phyloP scores from a whole-genome alignment of 345 rosid genomes.

The Hypericum perforatum region DNA sequence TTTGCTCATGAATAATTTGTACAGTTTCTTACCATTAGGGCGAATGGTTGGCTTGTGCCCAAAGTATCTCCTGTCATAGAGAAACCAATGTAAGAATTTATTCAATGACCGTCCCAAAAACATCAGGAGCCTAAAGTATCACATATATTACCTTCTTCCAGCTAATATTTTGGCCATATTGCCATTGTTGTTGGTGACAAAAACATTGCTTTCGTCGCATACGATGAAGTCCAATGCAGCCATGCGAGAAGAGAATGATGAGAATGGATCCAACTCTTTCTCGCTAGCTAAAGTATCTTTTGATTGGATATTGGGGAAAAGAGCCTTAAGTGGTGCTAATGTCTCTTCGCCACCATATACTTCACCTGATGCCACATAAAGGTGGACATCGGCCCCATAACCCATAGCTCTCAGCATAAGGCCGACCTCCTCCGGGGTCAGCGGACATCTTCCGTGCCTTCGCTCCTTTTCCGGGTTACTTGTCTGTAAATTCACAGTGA shows the following conservation, averaged over 20 bases:
- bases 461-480: slow-evolving; percentile 74
- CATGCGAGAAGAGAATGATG: slow-evolving; percentile 76
- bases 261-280: slow-evolving; percentile 61
- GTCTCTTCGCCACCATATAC: slow-evolving; percentile 84
- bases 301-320: slow-evolving; percentile 78
- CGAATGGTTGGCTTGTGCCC: slow-evolving; percentile 88
- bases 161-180: slow-evolving; percentile 96
- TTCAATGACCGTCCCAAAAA: background rate
- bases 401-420: slow-evolving; percentile 86
- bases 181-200: slow-evolving; percentile 89
- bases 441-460: slow-evolving; percentile 77
- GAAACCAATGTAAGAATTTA: background rate
- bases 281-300: slow-evolving; percentile 68
- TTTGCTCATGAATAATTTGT: slow-evolving; percentile 48
- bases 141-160: slow-evolving; percentile 57
- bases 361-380: slow-evolving; percentile 89
- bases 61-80: slow-evolving; percentile 60
- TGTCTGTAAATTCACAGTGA: slow-evolving; percentile 29
- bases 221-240: slow-evolving; percentile 93
- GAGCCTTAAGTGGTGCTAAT: slow-evolving; percentile 61
- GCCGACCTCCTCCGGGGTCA: slow-evolving; percentile 88
- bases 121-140: too few species aligned
- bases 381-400: slow-evolving; percentile 67
- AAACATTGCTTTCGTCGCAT: slow-evolving; percentile 86
- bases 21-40: slow-evolving; percentile 75